Percentiles rank a stretch among this genome's conserved stretches.
Evolutionary conservation across 2,329 filamentous ascomycete genomes (phyloP).

Genomic region (Cyphellophora attinorum): DNA sequence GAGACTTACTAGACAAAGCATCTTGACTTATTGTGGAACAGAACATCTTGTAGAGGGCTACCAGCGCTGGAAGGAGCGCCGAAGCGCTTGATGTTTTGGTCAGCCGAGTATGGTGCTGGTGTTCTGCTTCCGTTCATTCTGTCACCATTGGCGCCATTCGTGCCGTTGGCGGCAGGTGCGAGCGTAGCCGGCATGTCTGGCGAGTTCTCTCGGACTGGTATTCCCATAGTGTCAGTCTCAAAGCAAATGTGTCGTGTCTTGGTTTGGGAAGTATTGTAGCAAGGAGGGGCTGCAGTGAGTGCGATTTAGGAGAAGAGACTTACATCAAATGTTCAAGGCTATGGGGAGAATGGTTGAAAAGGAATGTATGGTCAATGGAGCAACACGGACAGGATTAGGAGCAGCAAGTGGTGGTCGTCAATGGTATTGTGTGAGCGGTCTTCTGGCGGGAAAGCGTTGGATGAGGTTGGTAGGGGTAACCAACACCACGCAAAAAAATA

Average conservation of each 20-base stretch:
- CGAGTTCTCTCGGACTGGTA: conserved; percentile 15
- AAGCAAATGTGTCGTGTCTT: no score
- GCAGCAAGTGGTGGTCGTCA: no score
- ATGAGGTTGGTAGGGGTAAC: not conserved
- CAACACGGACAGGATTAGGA: no score
- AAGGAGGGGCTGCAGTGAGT: no score
- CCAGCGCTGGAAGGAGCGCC: conserved; percentile 82
- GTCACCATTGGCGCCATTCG: conserved; percentile 39
- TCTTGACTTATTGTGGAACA: conserved; percentile 99
- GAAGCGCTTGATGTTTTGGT: conserved; percentile 98
- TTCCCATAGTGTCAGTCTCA: conserved; percentile 17
- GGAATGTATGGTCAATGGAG: no score
- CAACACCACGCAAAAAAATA: not conserved
- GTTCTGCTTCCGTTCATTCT: conserved; percentile 16
- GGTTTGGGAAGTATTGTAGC: no score
- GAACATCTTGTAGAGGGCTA: conserved; percentile 80
- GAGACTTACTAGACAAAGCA: conserved; percentile 94
- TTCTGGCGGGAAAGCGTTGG: conserved; percentile 1
- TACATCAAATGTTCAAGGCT: no score
- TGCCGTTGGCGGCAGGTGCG: conserved; percentile 43
- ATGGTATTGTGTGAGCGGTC: no score
- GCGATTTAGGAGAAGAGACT: no score
- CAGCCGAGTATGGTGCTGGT: conserved; percentile 53
- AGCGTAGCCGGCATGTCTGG: conserved; percentile 35
- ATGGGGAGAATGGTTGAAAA: no score